Conservation (phyloP, 306 rosid species). For the Lithocarpus polystachyus region DNA sequence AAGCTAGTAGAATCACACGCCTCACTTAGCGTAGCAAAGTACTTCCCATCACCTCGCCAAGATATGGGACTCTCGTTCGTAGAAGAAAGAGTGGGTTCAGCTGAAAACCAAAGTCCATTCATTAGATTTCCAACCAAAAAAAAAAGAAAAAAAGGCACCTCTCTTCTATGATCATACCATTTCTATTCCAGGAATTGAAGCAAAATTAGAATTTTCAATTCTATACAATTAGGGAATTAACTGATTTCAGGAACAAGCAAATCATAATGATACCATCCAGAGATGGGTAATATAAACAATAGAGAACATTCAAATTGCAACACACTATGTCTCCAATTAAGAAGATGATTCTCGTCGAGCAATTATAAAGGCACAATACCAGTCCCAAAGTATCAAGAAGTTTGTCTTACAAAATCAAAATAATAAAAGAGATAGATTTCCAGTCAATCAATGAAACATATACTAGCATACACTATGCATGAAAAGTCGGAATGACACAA, state of each 20-base stretch:
- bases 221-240: no score
- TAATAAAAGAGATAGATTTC: no score
- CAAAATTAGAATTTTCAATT: no score
- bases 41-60: slow-evolving; percentile 97
- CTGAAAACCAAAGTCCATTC: slow-evolving; percentile 43
- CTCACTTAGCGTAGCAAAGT: slow-evolving; percentile 62
- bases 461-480: neutral
- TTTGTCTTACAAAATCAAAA: neutral
- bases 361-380: neutral
- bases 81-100: slow-evolving; percentile 37
- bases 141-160: neutral
- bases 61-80: slow-evolving; percentile 43
- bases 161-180: neutral
- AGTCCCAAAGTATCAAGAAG: neutral
- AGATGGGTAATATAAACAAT: no score
- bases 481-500: neutral
- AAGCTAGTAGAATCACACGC: slow-evolving; percentile 26
- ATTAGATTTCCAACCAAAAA: neutral
- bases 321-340: neutral
- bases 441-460: neutral
- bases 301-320: neutral
- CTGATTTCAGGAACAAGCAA: no score
- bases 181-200: no score
- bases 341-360: neutral
- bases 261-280: no score